Conservation (phyloP, 1,139 yeast genomes). For the Yamadazyma membranifaciens region DNA sequence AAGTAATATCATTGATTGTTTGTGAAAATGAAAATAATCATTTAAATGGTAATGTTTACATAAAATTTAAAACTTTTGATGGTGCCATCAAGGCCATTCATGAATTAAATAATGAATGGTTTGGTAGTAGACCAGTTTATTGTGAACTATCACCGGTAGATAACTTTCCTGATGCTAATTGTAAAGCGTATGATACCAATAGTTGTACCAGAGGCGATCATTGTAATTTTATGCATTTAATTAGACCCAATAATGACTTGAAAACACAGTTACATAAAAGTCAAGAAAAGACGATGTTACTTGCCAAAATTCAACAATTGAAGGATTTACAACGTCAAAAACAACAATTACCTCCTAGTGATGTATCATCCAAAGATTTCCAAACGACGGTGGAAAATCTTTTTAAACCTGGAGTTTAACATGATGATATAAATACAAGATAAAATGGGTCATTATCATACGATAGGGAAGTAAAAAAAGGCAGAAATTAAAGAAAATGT, state of each 20-base stretch:
- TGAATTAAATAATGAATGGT: constrained; percentile 78
- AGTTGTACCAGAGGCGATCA: constrained; percentile 65
- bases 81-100: constrained; percentile 64
- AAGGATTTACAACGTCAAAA: background rate
- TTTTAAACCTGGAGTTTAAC: constrained; percentile 8
- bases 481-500: too few species aligned
- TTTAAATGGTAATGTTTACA: constrained; percentile 81
- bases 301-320: constrained; percentile 7
- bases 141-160: constrained; percentile 79
- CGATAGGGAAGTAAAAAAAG: too few species aligned
- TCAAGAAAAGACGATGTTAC: constrained; percentile 32
- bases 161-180: constrained; percentile 70
- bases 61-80: constrained; percentile 52
- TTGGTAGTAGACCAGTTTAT: constrained; percentile 72
- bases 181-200: constrained; percentile 63
- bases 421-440: background rate
- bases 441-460: background rate
- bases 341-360: constrained; percentile 1
- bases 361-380: constrained; percentile 6
- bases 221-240: constrained; percentile 86
- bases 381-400: constrained; percentile 15
- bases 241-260: constrained; percentile 51
- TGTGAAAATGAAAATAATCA: constrained; percentile 84
- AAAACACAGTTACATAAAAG: constrained; percentile 35
- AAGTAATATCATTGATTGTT: constrained; percentile 63